A percentile compares a stretch with the other conserved stretches of the same genome.
Evolutionary conservation across 306 rosid species (phyloP).

Genomic region (Malus domestica): DNA sequence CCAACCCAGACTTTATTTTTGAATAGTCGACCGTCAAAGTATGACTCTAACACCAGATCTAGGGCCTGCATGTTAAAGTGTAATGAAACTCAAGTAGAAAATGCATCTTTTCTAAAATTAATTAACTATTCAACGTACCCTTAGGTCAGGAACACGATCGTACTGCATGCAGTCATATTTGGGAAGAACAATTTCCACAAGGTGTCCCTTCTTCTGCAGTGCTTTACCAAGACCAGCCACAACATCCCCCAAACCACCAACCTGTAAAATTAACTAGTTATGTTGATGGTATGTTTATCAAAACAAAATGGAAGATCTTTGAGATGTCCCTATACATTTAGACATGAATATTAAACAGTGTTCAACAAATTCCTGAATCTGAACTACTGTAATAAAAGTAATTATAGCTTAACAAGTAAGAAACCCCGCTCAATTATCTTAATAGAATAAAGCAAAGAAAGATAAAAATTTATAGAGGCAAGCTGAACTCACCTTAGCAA

Average conservation of each 20-base stretch:
- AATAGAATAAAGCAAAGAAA: neutral
- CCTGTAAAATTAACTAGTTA: constrained; percentile 42
- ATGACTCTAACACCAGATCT: constrained; percentile 65
- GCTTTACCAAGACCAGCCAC: constrained; percentile 85
- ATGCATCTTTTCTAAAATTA: neutral
- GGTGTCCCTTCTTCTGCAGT: constrained; percentile 87
- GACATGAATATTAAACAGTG: neutral
- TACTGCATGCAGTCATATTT: constrained; percentile 89
- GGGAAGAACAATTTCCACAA: constrained; percentile 88
- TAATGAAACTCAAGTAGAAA: constrained; percentile 7
- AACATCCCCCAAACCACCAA: constrained; percentile 97
- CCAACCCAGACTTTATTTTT: constrained; percentile 93
- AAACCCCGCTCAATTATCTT: neutral
- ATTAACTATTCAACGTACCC: constrained; percentile 44
- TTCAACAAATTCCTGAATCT: neutral
- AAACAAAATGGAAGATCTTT: neutral
- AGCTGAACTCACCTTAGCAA: constrained; percentile 70
- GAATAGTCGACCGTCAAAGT: constrained; percentile 72
- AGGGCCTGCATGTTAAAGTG: constrained; percentile 46
- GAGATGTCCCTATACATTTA: neutral
- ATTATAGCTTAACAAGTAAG: neutral
- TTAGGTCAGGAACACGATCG: constrained; percentile 47
- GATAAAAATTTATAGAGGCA: neutral
- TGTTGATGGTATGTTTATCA: neutral
- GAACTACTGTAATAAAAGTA: neutral